phyloP scores from a whole-genome alignment of 2,329 filamentous ascomycete genomes.

The Apiospora malaysiana region DNA sequence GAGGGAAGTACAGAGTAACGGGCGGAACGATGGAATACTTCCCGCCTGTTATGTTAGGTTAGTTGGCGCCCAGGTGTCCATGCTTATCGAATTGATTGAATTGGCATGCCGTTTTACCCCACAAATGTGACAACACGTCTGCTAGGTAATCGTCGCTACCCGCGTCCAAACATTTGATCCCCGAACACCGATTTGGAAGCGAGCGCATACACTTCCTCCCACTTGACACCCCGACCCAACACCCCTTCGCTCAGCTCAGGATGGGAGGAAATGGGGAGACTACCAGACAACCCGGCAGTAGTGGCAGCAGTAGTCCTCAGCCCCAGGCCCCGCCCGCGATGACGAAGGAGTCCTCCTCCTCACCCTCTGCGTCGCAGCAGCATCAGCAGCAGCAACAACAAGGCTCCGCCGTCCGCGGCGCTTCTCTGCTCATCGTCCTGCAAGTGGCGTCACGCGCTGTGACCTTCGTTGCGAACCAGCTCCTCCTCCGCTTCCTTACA shows the following conservation, averaged over 20 bases:
- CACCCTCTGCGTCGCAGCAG: neutral
- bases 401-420: slow-evolving; percentile 65
- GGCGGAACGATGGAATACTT: neutral
- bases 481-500: slow-evolving; percentile 86
- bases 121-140: slow-evolving; percentile 11
- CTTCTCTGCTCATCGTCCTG: slow-evolving; percentile 84
- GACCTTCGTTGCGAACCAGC: slow-evolving; percentile 91
- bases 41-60: neutral
- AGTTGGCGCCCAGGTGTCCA: neutral
- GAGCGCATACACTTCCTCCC: neutral
- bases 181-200: neutral
- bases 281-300: neutral
- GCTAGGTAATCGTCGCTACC: neutral
- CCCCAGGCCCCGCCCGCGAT: neutral
- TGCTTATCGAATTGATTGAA: slow-evolving; percentile 4
- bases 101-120: slow-evolving; percentile 5
- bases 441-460: slow-evolving; percentile 86
- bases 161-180: neutral
- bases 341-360: neutral
- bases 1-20: too few species aligned
- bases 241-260: neutral
- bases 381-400: neutral
- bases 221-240: neutral
- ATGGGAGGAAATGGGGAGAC: slow-evolving; percentile 5
- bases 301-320: neutral